These are phyloP conservation scores for Fusarium udum DNA, from an alignment of 2,329 filamentous ascomycete species.

Conservation along the genomic window DNA sequence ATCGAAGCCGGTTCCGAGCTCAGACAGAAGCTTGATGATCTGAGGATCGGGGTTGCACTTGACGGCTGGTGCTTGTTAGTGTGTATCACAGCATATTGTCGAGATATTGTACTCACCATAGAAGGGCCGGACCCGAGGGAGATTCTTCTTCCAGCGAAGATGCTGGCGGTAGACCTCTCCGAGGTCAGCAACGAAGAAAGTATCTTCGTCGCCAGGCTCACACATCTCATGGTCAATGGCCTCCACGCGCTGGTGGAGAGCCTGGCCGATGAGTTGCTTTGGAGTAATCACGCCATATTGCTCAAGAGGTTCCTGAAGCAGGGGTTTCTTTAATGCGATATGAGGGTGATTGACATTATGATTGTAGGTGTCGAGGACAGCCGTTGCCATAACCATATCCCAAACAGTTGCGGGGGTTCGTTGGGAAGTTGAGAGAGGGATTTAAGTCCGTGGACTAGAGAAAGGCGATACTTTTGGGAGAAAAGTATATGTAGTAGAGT, in stretches of 20 bases:
- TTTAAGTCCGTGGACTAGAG: slow-evolving; percentile 4
- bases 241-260: slow-evolving; percentile 85
- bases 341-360: slow-evolving; percentile 60
- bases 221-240: slow-evolving; percentile 87
- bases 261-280: slow-evolving; percentile 86
- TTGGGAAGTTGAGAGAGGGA: slow-evolving; percentile 24
- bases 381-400: slow-evolving; percentile 75
- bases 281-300: slow-evolving; percentile 60
- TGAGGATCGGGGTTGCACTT: slow-evolving; percentile 97
- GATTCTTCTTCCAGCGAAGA: slow-evolving; percentile 94
- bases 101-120: slow-evolving; percentile 74
- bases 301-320: slow-evolving; percentile 51
- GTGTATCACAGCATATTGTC: neutral
- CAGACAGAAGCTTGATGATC: slow-evolving; percentile 86
- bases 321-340: slow-evolving; percentile 57
- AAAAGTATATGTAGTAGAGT: slow-evolving; percentile 7
- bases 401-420: slow-evolving; percentile 45
- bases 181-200: slow-evolving; percentile 97
- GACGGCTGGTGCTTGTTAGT: slow-evolving; percentile 70
- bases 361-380: slow-evolving; percentile 64
- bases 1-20: slow-evolving; percentile 93
- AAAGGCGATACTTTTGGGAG: neutral
- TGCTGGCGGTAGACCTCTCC: slow-evolving; percentile 99
- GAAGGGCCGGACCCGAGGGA: slow-evolving; percentile 92
- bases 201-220: slow-evolving; percentile 92